Evolutionary conservation across 1,284 basidiomycete species (phyloP).

Genomic region (Tilletia horrida): DNA sequence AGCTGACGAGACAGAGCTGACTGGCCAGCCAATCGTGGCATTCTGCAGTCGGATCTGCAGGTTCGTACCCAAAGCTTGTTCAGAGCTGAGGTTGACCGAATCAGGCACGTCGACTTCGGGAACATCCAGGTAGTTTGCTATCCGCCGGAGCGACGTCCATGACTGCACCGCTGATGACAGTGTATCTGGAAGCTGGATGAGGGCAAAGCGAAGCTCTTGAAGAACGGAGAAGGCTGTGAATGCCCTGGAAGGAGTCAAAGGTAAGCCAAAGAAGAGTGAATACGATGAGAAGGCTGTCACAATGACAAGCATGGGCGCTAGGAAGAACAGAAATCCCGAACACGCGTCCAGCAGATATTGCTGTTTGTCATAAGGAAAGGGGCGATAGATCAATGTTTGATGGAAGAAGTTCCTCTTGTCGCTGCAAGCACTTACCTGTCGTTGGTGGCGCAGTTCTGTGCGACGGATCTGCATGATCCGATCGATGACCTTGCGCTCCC

Average conservation of each 20-base stretch:
- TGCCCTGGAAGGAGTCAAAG: slow-evolving; percentile 33
- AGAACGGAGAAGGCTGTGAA: slow-evolving; percentile 44
- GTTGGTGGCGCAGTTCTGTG: slow-evolving; percentile 26
- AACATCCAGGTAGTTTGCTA: slow-evolving; percentile 68
- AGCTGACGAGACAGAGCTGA: neutral
- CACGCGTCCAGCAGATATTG: slow-evolving; percentile 10
- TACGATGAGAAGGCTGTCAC: slow-evolving; percentile 39
- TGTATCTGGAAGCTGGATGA: slow-evolving; percentile 36
- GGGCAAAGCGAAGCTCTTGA: slow-evolving; percentile 34
- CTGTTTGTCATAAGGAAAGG: slow-evolving; percentile 9
- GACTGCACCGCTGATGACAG: slow-evolving; percentile 59
- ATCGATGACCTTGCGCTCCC: slow-evolving; percentile 33
- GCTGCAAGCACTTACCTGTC: slow-evolving; percentile 17
- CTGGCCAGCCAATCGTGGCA: slow-evolving; percentile 61
- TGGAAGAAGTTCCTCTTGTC: neutral
- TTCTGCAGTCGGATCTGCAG: slow-evolving; percentile 65
- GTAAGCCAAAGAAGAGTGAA: slow-evolving; percentile 27
- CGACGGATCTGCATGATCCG: slow-evolving; percentile 25
- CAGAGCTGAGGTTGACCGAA: slow-evolving; percentile 36
- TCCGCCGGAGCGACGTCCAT: slow-evolving; percentile 72
- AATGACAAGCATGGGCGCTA: slow-evolving; percentile 29
- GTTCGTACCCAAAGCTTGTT: slow-evolving; percentile 60
- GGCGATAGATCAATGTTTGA: neutral
- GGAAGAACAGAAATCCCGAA: slow-evolving; percentile 19
- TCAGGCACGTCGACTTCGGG: slow-evolving; percentile 73